Evolutionary conservation across 257 asterid genomes (phyloP).

Genomic region (Solanum phureja): DNA sequence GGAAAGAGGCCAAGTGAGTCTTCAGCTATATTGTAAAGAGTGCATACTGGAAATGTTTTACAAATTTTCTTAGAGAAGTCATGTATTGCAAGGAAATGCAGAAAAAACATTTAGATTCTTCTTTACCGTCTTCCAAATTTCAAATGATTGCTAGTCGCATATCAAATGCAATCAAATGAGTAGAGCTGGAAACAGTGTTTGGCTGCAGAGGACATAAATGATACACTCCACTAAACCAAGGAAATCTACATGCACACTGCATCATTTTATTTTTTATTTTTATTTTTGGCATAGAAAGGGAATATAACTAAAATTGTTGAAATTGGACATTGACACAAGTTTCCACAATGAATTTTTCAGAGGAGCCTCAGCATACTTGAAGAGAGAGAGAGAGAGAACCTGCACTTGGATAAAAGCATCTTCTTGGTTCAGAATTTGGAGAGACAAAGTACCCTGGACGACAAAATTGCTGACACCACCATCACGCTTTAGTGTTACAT

Average conservation of each 20-base stretch:
- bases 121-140: not conserved
- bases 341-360: not conserved
- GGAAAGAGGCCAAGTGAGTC: not conserved
- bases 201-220: not conserved
- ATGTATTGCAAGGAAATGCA: not conserved
- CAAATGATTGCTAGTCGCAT: not conserved
- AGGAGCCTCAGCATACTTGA: not conserved
- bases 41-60: not conserved
- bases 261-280: not conserved
- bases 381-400: conserved; percentile 28
- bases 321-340: not conserved
- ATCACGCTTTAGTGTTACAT: conserved; percentile 59
- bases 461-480: conserved; percentile 86
- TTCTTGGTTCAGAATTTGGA: conserved; percentile 76
- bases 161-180: not conserved
- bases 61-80: not conserved
- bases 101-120: not conserved
- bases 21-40: not conserved
- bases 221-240: not conserved
- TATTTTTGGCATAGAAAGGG: not conserved
- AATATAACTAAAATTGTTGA: not conserved
- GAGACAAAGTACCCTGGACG: conserved; percentile 76
- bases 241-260: not conserved
- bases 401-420: conserved; percentile 90
- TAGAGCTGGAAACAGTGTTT: not conserved